Percentiles rank a stretch among this genome's conserved stretches.
Evolutionary conservation across 2,329 filamentous ascomycete genomes (phyloP).

Genomic region (Neofusicoccum parvum): DNA sequence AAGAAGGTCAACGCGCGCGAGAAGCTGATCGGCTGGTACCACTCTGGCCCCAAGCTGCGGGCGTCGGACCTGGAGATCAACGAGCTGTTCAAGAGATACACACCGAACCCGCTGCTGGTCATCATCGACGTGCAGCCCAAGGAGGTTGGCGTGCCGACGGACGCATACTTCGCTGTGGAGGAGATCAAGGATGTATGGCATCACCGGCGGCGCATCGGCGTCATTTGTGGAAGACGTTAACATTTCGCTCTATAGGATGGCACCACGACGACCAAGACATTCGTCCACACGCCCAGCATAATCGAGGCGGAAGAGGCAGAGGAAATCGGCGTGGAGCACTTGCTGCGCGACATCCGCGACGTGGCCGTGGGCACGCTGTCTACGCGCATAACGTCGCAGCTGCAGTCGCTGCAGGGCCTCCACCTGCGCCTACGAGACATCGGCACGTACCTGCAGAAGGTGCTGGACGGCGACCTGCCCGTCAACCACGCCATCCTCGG

Average conservation of each 20-base stretch:
- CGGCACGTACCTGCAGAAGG: conserved; percentile 91
- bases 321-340: conserved; percentile 97
- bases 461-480: conserved; percentile 86
- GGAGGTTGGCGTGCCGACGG: conserved; percentile 94
- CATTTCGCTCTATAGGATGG: conserved; percentile 68
- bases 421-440: conserved; percentile 95
- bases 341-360: conserved; percentile 96
- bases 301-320: conserved; percentile 99
- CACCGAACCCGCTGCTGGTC: conserved; percentile 90
- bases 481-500: conserved; percentile 97
- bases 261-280: conserved; percentile 94
- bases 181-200: conserved; percentile 94
- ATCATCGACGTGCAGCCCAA: conserved; percentile 99
- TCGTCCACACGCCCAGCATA: conserved; percentile 96
- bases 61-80: conserved; percentile 99
- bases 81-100: conserved; percentile 99
- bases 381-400: conserved; percentile 94
- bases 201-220: background rate
- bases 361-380: conserved; percentile 96
- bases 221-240: conserved; percentile 6
- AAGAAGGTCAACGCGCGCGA: conserved; percentile 99
- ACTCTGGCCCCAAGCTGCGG: conserved; percentile 94
- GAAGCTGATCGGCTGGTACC: conserved; percentile 99
- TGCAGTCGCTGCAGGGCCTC: conserved; percentile 94
- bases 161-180: conserved; percentile 98